Base-by-base conservation (phyloP, 192 early-diverging fungal genomes). In the Entomortierella chlamydospora region DNA sequence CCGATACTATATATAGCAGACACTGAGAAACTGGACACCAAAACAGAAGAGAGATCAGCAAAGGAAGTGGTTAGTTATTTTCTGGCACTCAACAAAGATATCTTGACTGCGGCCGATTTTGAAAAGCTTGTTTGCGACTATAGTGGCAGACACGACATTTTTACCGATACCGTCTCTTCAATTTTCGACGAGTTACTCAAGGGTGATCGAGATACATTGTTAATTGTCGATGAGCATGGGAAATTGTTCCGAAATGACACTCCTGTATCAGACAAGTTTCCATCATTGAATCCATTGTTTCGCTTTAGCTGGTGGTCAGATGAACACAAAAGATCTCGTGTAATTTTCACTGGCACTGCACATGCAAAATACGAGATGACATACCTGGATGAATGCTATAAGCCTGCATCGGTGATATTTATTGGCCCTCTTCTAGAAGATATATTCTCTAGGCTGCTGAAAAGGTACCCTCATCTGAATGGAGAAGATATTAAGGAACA, bases 161-260 rank as follows among this genome's bases (percentile, higher is more conserved):
- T 28, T n/a, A 42, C n/a, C 50, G 20, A 61, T 22, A 25, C 30
- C n/a, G 3, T 55, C 20, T 60, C 37, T 8, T 6, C 15, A 43
- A 52, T 33, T 31, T 70, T 81, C 34, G 12, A 47, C 0, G 0
- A 20, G 20, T 54, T 68, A 0, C 57, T 68, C 60, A 73, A 13
- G 10, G n/a, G 25, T 25, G 49, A 72, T 30, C 33, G 25, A 41
- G 68, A 62, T 30, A 18, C 63, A 30, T 61, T 81, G 30, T 62
- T 73, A 51, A 25, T 81, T 67, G 50, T 81, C 50, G 78, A 81
- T 43, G 78, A 73, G n/a, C 78, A 81, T 63, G 64, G 70, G 41
- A 39, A 34, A 29, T 62, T 81, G 52, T 81, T 81, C 43, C 26
- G 55, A 47, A 23, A 57, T 3, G 58, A 67, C 5, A 53, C 70